phyloP scores from a whole-genome alignment of 2,329 filamentous ascomycete genomes.

The Zymoseptoria crescenta region DNA sequence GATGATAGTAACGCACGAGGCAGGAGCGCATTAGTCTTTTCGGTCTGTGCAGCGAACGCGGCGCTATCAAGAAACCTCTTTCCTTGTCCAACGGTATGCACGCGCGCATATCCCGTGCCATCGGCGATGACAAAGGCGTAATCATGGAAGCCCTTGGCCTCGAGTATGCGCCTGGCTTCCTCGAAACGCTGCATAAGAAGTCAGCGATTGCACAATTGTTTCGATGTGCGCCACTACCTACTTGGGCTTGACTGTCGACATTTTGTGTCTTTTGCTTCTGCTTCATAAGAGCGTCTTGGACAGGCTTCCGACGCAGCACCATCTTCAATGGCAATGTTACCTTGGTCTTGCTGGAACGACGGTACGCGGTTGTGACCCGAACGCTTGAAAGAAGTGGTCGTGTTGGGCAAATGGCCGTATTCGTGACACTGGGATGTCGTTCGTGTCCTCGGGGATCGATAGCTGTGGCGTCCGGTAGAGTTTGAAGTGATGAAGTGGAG shows the following conservation, averaged over 20 bases:
- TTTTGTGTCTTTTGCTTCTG: neutral
- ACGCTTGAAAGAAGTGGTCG: neutral
- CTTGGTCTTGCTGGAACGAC: neutral
- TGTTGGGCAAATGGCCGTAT: neutral
- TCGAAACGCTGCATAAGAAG: neutral
- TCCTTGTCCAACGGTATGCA: constrained; percentile 5
- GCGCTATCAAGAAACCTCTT: constrained; percentile 7
- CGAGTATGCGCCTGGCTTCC: constrained; percentile 1
- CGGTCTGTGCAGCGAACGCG: constrained; percentile 1
- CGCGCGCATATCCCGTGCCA: constrained; percentile 7
- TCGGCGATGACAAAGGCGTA: constrained; percentile 11
- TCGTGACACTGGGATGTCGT: neutral
- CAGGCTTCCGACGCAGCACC: neutral
- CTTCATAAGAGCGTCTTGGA: neutral
- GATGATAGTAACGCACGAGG: neutral
- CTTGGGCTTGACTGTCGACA: neutral
- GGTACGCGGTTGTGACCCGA: neutral
- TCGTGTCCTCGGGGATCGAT: neutral
- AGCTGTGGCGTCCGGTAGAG: neutral
- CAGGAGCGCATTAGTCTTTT: constrained; percentile 2
- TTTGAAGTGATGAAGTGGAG: neutral
- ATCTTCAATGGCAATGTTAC: neutral
- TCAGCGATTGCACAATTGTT: neutral
- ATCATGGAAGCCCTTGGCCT: constrained; percentile 1
- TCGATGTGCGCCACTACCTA: neutral